These are phyloP conservation scores for Calycina marina DNA, from an alignment of 2,329 filamentous ascomycete species.

Conservation along the genomic window DNA sequence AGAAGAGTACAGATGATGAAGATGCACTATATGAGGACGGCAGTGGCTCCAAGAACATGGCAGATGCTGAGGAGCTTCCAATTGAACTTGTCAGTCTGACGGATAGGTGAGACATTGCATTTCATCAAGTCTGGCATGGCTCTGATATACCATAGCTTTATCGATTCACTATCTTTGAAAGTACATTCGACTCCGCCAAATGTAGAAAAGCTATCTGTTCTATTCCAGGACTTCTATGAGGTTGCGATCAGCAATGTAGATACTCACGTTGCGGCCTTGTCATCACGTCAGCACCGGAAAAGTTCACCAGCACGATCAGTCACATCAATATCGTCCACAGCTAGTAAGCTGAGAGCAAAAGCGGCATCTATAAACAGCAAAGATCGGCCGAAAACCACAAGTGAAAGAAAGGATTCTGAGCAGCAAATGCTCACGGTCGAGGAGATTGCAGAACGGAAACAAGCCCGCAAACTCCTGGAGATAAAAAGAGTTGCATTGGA, in stretches of 20 bases:
- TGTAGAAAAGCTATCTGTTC: conserved; percentile 66
- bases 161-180: conserved; percentile 78
- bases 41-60: conserved; percentile 15
- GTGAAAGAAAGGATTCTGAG: conserved; percentile 26
- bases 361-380: conserved; percentile 38
- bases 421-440: conserved; percentile 86
- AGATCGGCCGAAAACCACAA: conserved; percentile 31
- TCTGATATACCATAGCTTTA: conserved; percentile 45
- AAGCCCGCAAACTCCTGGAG: conserved; percentile 63
- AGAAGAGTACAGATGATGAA: conserved; percentile 25
- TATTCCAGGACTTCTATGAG: conserved; percentile 91
- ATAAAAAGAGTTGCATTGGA: conserved; percentile 65
- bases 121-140: no score
- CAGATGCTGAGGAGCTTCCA: conserved; percentile 72
- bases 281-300: conserved; percentile 58
- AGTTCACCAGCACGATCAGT: conserved; percentile 38
- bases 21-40: conserved; percentile 12
- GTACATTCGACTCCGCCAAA: conserved; percentile 72
- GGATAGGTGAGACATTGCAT: conserved; percentile 49
- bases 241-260: conserved; percentile 68
- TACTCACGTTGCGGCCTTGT: conserved; percentile 72
- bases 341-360: conserved; percentile 41
- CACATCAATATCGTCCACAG: conserved; percentile 41
- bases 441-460: conserved; percentile 69
- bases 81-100: conserved; percentile 85